Base-by-base conservation (phyloP, 495 filamentous ascomycete genomes). In the Penicillium manginii region DNA sequence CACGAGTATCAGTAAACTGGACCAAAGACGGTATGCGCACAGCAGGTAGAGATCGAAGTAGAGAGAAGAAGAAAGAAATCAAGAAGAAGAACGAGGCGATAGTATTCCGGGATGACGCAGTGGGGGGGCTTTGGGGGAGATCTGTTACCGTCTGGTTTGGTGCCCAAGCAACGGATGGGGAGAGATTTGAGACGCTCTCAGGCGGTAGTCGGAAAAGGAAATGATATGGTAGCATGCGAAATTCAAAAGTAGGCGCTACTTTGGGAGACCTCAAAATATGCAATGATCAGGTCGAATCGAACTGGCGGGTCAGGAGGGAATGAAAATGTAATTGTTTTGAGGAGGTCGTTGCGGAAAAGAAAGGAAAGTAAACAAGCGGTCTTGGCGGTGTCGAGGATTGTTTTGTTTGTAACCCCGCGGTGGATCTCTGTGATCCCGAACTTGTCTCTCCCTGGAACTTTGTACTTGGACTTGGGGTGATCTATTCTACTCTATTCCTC, bases 291-390 rank as follows among this genome's bases (percentile, higher is more conserved):
- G 18, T 4, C 18, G 45, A 11, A 4, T 26, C 10, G 21, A 26
- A 23, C 45, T 47, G 19, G 45, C 0, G 43, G 21, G 10, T 10
- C 9, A 46, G 15, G 10, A 1, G 3, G 2, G 8, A 19, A 43
- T 50, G 35, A 31, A n/a, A 18, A 18, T 48, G 45, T 31, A 52
- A 8, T 29, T 29, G 26, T 29, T 29, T 29, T 5, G 26, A 8
- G 26, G 9, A 7, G 26, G 26, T 29, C 26, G 35, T 39, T 49
- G 35, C 53, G 33, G 37, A 54, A 49, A 22, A 54, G 52, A 50
- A 67, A 65, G 63, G 64, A 58, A 67, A 67, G 66, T 69, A 69
- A 69, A 72, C 63, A 66, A 71, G 54, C 56, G 60, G 60, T 61
- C 60, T 68, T 72, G 70, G 70, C 67, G 58, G 59, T 60, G 58